Percentiles rank a stretch among this genome's conserved stretches.
phyloP scores from a whole-genome alignment of 805 yeast genomes.

The Candida dajiaensis region DNA sequence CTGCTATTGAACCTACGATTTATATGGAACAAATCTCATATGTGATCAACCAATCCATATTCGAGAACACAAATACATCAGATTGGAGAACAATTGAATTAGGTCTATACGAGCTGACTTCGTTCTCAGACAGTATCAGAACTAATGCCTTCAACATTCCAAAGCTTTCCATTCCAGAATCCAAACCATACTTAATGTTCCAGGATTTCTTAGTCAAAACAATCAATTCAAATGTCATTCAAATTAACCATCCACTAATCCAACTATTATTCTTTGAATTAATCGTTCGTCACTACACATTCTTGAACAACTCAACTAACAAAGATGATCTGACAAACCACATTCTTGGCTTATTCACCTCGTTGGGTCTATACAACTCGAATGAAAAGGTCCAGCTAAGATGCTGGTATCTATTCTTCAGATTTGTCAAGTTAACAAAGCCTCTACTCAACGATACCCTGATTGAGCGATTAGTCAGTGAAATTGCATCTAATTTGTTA shows the following conservation, averaged over 20 bases:
- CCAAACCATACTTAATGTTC: slow-evolving; percentile 59
- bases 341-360: slow-evolving; percentile 71
- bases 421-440: slow-evolving; percentile 73
- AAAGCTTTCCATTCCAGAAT: slow-evolving; percentile 55
- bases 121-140: slow-evolving; percentile 73
- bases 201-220: slow-evolving; percentile 51
- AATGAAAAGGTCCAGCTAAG: slow-evolving; percentile 72
- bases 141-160: slow-evolving; percentile 70
- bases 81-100: slow-evolving; percentile 85
- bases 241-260: slow-evolving; percentile 71
- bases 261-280: slow-evolving; percentile 82
- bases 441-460: slow-evolving; percentile 49
- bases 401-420: slow-evolving; percentile 84
- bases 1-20: slow-evolving; percentile 51
- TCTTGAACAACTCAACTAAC: slow-evolving; percentile 41
- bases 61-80: slow-evolving; percentile 22
- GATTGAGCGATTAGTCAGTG: slow-evolving; percentile 51
- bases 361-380: slow-evolving; percentile 76
- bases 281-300: slow-evolving; percentile 69
- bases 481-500: slow-evolving; percentile 55
- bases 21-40: slow-evolving; percentile 53
- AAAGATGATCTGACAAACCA: slow-evolving; percentile 50
- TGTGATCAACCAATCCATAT: slow-evolving; percentile 49
- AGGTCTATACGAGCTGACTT: slow-evolving; percentile 77
- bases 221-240: slow-evolving; percentile 40